Evolutionary conservation across 305 asterid species (phyloP), one percentile per base, ranked within the genome.

Genomic region (Euphrasia arctica): DNA sequence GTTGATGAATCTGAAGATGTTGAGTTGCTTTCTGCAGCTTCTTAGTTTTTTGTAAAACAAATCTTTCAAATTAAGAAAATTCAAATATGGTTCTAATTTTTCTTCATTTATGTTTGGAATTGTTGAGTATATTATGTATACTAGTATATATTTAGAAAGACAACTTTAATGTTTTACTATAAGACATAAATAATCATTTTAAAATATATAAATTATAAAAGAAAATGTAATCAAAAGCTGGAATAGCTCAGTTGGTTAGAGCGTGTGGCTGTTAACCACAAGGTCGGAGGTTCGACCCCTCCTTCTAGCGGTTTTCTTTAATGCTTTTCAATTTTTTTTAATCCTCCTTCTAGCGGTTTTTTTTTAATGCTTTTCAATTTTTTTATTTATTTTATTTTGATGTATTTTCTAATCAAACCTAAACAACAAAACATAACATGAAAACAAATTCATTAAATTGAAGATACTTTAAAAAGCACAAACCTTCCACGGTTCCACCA

Each of bases 231-330:
- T 29, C 32, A 36, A 10, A 8, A 32, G 95, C 85, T 82, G 87
- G 87, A 83, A 57, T 86, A 82, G 89, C 85, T 84, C 88, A 82
- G 87, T 78, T 82, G 91, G 89, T 77, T 84, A 82, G 87, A 86
- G 88, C 87, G 87, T 82, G 91, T 86, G 94, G 91, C 80, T 72
- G 77, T 79, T 79, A 79, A 75, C 83, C 78, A 72, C 75, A 72
- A 79, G 78, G 75, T 75, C 80, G 75, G 10, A 70, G 80, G 83
- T 79, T 79, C 83, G 57, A 79, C 52, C 78, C 78, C 83, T 79
- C 12, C 77, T 9, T 79, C 80, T 79, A 75, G 83, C 77, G 34
- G 3, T 31, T 2, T 29, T 29, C 32, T 10, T n/a, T n/a, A n/a
- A 18, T 18, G 22, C 22, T 18, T 18, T 18, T 18, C n/a, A 18